Evolutionary conservation across 495 filamentous ascomycete genomes (phyloP).

Genomic region (Penicillium lividum): DNA sequence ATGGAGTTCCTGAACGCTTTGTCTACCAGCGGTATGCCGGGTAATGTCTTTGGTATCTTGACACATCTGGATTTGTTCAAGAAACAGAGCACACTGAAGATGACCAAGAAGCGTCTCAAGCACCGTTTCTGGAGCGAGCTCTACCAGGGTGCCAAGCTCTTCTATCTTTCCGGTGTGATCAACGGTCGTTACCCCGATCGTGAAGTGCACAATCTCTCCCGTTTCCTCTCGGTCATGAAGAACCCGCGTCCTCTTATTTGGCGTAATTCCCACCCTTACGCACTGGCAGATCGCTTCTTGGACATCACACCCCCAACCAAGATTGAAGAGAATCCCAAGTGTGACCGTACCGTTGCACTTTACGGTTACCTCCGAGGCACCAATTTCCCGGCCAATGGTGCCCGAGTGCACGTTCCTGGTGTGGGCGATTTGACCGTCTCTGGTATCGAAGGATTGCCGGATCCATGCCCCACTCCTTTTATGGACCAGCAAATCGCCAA

Average conservation of each 20-base stretch:
- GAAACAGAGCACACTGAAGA: slow-evolving; percentile 83
- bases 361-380: slow-evolving; percentile 96
- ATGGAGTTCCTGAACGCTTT: slow-evolving; percentile 98
- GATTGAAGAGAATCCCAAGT: slow-evolving; percentile 83
- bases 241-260: slow-evolving; percentile 94
- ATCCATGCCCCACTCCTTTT: slow-evolving; percentile 92
- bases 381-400: slow-evolving; percentile 86
- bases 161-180: slow-evolving; percentile 92
- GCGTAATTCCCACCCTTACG: slow-evolving; percentile 94
- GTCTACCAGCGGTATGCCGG: slow-evolving; percentile 89
- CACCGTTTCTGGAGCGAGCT: slow-evolving; percentile 95
- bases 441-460: slow-evolving; percentile 80
- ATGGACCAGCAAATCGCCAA: slow-evolving; percentile 85
- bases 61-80: slow-evolving; percentile 95
- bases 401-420: slow-evolving; percentile 88
- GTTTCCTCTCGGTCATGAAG: slow-evolving; percentile 98
- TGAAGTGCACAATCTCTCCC: slow-evolving; percentile 90
- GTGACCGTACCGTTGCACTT: slow-evolving; percentile 84
- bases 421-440: slow-evolving; percentile 90
- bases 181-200: slow-evolving; percentile 96
- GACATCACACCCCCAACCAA: slow-evolving; percentile 91
- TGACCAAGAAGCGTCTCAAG: slow-evolving; percentile 94
- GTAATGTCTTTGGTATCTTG: slow-evolving; percentile 95
- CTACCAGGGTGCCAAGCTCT: slow-evolving; percentile 94
- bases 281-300: slow-evolving; percentile 87